A percentile compares a stretch with the other conserved stretches of the same genome.
These are phyloP conservation scores for Cadophora malorum DNA, from an alignment of 2,329 filamentous ascomycete genomes.

Conservation along the genomic window DNA sequence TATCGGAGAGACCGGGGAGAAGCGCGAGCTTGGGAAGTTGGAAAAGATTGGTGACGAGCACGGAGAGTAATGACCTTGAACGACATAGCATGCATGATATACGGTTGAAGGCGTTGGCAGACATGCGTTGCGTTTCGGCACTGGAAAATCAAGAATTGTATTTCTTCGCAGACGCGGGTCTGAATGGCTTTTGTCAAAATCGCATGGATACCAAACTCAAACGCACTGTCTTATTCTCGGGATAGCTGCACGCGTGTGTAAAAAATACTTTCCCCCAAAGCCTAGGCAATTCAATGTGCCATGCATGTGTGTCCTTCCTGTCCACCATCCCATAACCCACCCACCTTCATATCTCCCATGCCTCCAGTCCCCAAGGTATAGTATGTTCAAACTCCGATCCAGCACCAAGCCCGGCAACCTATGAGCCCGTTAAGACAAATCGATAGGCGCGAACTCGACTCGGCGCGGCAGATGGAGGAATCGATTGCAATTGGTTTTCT, in stretches of 20 bases:
- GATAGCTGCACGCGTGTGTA: neutral
- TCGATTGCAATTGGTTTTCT: slow-evolving; percentile 72
- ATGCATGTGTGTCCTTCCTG: neutral
- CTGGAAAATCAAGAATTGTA: slow-evolving; percentile 24
- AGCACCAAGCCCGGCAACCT: slow-evolving; percentile 39
- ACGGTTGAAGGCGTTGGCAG: slow-evolving; percentile 37
- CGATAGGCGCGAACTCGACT: slow-evolving; percentile 32
- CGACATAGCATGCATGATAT: slow-evolving; percentile 24
- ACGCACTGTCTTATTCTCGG: neutral
- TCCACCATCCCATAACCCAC: slow-evolving; percentile 11
- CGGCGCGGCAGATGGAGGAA: slow-evolving; percentile 24
- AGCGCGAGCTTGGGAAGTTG: slow-evolving; percentile 90
- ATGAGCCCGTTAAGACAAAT: slow-evolving; percentile 43
- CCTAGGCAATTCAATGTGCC: neutral
- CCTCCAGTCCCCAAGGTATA: slow-evolving; percentile 15
- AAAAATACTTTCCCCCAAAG: neutral
- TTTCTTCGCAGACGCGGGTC: slow-evolving; percentile 22
- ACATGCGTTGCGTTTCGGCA: slow-evolving; percentile 20
- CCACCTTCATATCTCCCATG: neutral
- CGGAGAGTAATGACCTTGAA: slow-evolving; percentile 15
- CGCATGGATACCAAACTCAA: slow-evolving; percentile 10
- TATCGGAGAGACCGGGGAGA: slow-evolving; percentile 89
- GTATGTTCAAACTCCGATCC: slow-evolving; percentile 62
- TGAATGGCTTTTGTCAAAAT: slow-evolving; percentile 21
- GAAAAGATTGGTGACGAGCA: slow-evolving; percentile 90